Percentiles rank a stretch among this genome's conserved stretches.
phyloP scores from a whole-genome alignment of 2,329 filamentous ascomycete genomes.

The Xylariaceae sp. region DNA sequence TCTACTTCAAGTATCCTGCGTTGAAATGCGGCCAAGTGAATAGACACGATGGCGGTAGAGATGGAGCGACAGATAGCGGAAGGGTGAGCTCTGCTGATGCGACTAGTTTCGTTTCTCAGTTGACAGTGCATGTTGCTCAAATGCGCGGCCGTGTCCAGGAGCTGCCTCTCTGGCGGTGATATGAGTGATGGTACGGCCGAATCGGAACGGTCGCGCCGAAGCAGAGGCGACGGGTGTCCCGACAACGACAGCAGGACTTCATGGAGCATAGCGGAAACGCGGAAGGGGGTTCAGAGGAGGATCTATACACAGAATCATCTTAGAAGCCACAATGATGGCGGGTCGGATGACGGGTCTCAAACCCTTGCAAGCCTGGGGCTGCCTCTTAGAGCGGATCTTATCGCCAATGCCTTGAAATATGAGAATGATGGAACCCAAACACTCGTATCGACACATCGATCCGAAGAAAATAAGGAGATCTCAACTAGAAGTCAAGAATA shows the following conservation, averaged over 20 bases:
- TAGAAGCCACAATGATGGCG: not conserved
- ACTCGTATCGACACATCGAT: conserved; percentile 53
- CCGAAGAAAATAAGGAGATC: not conserved
- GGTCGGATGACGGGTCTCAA: not conserved
- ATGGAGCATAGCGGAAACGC: conserved; percentile 71
- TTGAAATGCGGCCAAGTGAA: conserved; percentile 77
- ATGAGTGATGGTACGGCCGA: conserved; percentile 47
- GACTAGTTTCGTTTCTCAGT: conserved; percentile 62
- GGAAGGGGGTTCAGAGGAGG: conserved; percentile 1
- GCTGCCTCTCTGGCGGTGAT: conserved; percentile 76
- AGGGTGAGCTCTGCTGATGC: conserved; percentile 65
- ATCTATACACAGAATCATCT: conserved; percentile 11
- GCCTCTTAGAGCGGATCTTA: conserved; percentile 37
- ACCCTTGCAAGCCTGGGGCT: conserved; percentile 28
- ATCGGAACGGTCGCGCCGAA: conserved; percentile 52
- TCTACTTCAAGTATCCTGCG: conserved; percentile 82
- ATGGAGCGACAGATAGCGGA: conserved; percentile 86
- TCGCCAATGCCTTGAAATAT: conserved; percentile 43
- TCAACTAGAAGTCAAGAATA: not conserved
- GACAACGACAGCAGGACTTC: conserved; percentile 96
- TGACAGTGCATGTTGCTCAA: conserved; percentile 74
- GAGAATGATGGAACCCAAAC: conserved; percentile 48
- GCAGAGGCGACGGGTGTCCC: conserved; percentile 85
- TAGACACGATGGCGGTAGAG: conserved; percentile 68
- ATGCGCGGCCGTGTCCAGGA: conserved; percentile 71